phyloP scores from a whole-genome alignment of 352 stramenopile species.

The Globisporangium cederbergense region DNA sequence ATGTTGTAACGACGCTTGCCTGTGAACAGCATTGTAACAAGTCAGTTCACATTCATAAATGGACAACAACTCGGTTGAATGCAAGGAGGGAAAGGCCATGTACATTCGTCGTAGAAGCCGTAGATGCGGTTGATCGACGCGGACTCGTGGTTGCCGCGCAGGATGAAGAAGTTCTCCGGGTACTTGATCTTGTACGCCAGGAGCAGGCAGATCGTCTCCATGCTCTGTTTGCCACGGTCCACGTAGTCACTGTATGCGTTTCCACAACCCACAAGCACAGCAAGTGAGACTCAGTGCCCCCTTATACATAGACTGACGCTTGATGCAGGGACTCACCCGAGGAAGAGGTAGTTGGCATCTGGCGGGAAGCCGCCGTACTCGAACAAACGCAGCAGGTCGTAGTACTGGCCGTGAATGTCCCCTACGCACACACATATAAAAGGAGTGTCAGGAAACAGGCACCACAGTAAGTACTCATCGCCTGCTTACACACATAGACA shows the following conservation, averaged over 20 bases:
- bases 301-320: too few relatives aligned
- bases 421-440: too few relatives aligned
- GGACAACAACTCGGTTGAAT: too few relatives aligned
- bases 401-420: slow-evolving; percentile 98
- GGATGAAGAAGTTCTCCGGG: slow-evolving; percentile 96
- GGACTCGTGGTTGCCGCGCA: slow-evolving; percentile 98
- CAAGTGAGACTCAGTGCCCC: too few relatives aligned
- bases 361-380: slow-evolving; percentile 90
- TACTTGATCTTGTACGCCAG: slow-evolving; percentile 99
- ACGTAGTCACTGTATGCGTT: slow-evolving; percentile 93
- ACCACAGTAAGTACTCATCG: too few relatives aligned
- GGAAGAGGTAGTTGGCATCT: slow-evolving; percentile 62
- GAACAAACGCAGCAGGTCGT: slow-evolving; percentile 98
- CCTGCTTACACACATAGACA: too few relatives aligned
- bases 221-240: slow-evolving; percentile 93
- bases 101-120: slow-evolving; percentile 31
- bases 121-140: slow-evolving; percentile 99
- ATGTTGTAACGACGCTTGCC: slow-evolving; percentile 93
- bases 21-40: slow-evolving; percentile 13
- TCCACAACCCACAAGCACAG: too few relatives aligned
- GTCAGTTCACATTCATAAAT: too few relatives aligned
- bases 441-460: too few relatives aligned
- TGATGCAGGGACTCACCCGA: too few relatives aligned
- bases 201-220: slow-evolving; percentile 98
- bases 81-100: too few relatives aligned